A percentile compares a stretch with the other conserved stretches of the same genome.
Conservation (phyloP, 2,329 filamentous ascomycete genomes). For the Alternaria metachromatica region DNA sequence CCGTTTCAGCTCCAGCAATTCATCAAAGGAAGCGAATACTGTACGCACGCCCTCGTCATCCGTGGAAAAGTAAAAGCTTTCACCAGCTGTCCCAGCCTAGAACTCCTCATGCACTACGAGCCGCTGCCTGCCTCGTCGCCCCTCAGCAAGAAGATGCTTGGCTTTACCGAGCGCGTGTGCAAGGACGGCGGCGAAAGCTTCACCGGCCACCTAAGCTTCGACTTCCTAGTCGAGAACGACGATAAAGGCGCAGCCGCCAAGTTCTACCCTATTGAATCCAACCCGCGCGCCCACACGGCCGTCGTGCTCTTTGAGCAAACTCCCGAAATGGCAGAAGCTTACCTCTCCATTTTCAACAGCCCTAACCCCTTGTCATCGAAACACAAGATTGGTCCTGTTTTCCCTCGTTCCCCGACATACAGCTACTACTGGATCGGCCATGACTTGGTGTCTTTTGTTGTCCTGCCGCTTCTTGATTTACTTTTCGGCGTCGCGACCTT, state of each 20-base stretch:
- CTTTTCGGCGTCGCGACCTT: slow-evolving; percentile 25
- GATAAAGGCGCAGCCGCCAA: slow-evolving; percentile 45
- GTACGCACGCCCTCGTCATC: slow-evolving; percentile 74
- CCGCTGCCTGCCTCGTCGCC: slow-evolving; percentile 62
- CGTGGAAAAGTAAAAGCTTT: slow-evolving; percentile 69
- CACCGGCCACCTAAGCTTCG: slow-evolving; percentile 76
- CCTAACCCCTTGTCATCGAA: slow-evolving; percentile 15
- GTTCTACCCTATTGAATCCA: slow-evolving; percentile 74
- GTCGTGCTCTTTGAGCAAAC: slow-evolving; percentile 63
- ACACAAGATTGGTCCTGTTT: slow-evolving; percentile 16
- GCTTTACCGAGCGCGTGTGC: slow-evolving; percentile 68
- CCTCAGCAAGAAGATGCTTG: slow-evolving; percentile 66
- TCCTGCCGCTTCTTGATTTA: slow-evolving; percentile 44
- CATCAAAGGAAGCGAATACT: slow-evolving; percentile 69
- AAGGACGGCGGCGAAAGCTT: slow-evolving; percentile 56
- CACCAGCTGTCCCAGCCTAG: slow-evolving; percentile 68
- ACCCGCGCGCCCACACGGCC: slow-evolving; percentile 72
- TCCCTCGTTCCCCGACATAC: slow-evolving; percentile 27
- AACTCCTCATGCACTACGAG: slow-evolving; percentile 70
- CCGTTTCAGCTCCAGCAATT: slow-evolving; percentile 76
- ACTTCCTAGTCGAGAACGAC: slow-evolving; percentile 66
- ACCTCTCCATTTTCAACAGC: slow-evolving; percentile 32
- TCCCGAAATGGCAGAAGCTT: slow-evolving; percentile 37
- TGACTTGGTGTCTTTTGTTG: slow-evolving; percentile 63
- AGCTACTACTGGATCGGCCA: slow-evolving; percentile 72